Evolutionary conservation across 2,329 filamentous ascomycete species (phyloP).

Genomic region (Simplicillium aogashimaense): DNA sequence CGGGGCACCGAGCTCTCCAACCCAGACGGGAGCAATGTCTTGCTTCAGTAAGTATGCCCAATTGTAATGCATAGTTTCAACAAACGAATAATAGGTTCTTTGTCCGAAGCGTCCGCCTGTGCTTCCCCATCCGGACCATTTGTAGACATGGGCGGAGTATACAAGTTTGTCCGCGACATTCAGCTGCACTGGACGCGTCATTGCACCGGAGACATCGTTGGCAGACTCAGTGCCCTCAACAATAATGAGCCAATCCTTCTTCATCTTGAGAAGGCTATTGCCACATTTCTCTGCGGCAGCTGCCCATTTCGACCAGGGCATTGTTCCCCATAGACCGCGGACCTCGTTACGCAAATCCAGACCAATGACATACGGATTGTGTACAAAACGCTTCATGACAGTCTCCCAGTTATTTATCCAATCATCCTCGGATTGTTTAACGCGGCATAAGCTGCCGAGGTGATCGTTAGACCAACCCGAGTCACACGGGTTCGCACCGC

Average conservation of each 20-base stretch:
- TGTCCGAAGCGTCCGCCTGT: conserved; percentile 48
- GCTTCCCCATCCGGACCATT: conserved; percentile 61
- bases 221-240: conserved; percentile 59
- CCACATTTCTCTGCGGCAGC: conserved; percentile 52
- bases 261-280: conserved; percentile 48
- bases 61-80: conserved; percentile 49
- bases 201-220: conserved; percentile 52
- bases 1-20: conserved; percentile 57
- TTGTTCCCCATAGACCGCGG: conserved; percentile 58
- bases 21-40: conserved; percentile 48
- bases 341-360: conserved; percentile 62
- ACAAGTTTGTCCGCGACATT: conserved; percentile 46
- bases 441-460: conserved; percentile 47
- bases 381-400: conserved; percentile 48
- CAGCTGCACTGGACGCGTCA: conserved; percentile 45
- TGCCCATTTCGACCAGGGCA: conserved; percentile 57
- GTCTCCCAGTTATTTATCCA: conserved; percentile 60
- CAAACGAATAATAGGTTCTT: conserved; percentile 53
- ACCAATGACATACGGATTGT: conserved; percentile 54
- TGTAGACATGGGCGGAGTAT: conserved; percentile 60
- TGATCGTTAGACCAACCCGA: conserved; percentile 57
- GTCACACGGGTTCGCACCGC: conserved; percentile 58
- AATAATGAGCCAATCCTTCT: conserved; percentile 55
- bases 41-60: conserved; percentile 52
- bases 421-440: conserved; percentile 52